A percentile compares a stretch with the other conserved stretches of the same genome.
Conservation (phyloP, 257 asterid genomes). For the Knoxia roxburghii region DNA sequence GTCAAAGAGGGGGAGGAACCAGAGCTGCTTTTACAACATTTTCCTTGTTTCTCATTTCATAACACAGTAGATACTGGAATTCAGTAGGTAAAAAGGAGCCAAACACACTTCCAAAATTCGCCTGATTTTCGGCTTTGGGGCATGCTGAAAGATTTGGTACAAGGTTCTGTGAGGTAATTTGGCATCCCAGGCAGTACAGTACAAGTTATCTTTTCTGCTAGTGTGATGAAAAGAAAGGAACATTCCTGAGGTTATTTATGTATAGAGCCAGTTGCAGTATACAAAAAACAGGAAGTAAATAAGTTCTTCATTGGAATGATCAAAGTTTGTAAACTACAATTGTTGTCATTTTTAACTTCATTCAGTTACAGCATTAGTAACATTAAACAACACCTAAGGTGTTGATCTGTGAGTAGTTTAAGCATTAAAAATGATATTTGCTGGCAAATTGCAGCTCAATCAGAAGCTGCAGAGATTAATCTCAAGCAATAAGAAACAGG, state of each 20-base stretch:
- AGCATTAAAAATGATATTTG: neutral
- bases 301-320: slow-evolving; percentile 6
- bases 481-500: neutral
- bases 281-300: slow-evolving; percentile 18
- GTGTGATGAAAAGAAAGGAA: slow-evolving; percentile 30
- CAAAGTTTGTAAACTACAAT: slow-evolving; percentile 7
- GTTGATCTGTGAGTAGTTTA: slow-evolving; percentile 2
- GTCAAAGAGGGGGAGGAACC: slow-evolving; percentile 50
- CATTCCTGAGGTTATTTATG: slow-evolving; percentile 20
- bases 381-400: slow-evolving; percentile 18
- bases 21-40: slow-evolving; percentile 36
- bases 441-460: neutral
- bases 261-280: slow-evolving; percentile 27
- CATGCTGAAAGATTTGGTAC: slow-evolving; percentile 2
- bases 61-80: slow-evolving; percentile 29
- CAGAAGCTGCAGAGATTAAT: neutral
- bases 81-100: slow-evolving; percentile 15
- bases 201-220: slow-evolving; percentile 29
- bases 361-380: neutral
- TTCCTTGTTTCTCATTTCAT: slow-evolving; percentile 31
- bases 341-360: neutral
- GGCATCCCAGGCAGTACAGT: slow-evolving; percentile 43
- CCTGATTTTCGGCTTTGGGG: slow-evolving; percentile 2
- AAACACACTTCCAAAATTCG: neutral
- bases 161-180: slow-evolving; percentile 11